phyloP scores from a whole-genome alignment of 2,329 filamentous ascomycete genomes.

The Phoma sp. region DNA sequence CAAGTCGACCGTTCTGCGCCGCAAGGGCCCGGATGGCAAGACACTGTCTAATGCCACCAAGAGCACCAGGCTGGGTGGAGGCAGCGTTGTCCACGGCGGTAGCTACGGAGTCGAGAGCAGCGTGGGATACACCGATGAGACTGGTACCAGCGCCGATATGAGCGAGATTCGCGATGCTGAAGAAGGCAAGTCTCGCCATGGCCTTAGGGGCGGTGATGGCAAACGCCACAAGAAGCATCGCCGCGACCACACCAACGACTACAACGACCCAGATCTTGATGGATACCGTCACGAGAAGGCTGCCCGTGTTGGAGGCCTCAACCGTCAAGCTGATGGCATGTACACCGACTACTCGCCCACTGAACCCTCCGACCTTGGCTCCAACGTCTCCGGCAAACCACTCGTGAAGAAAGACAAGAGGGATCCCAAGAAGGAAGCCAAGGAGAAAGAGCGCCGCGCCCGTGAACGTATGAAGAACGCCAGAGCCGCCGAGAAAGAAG shows the following conservation, averaged over 20 bases:
- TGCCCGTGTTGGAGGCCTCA: slow-evolving; percentile 87
- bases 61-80: slow-evolving; percentile 84
- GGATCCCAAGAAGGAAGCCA: slow-evolving; percentile 50
- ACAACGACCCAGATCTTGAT: slow-evolving; percentile 69
- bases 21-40: slow-evolving; percentile 87
- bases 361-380: slow-evolving; percentile 65
- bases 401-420: slow-evolving; percentile 56
- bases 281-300: slow-evolving; percentile 87
- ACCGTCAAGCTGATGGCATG: slow-evolving; percentile 79
- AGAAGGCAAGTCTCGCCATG: slow-evolving; percentile 52
- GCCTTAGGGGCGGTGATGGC: slow-evolving; percentile 53
- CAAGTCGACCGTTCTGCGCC: slow-evolving; percentile 89
- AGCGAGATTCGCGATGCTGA: slow-evolving; percentile 52
- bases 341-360: slow-evolving; percentile 79
- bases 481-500: slow-evolving; percentile 49
- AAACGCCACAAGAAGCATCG: slow-evolving; percentile 58
- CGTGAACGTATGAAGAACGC: slow-evolving; percentile 63
- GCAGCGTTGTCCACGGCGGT: slow-evolving; percentile 76
- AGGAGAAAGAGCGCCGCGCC: slow-evolving; percentile 47
- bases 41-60: slow-evolving; percentile 83
- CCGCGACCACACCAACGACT: slow-evolving; percentile 61
- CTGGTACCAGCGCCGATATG: slow-evolving; percentile 52
- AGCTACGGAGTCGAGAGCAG: slow-evolving; percentile 51
- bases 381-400: slow-evolving; percentile 50
- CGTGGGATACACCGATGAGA: slow-evolving; percentile 56